A percentile compares a stretch with the other conserved stretches of the same genome.
These are phyloP conservation scores for Aspergillus jensenii DNA, from an alignment of 2,329 filamentous ascomycete genomes.

Conservation along the genomic window DNA sequence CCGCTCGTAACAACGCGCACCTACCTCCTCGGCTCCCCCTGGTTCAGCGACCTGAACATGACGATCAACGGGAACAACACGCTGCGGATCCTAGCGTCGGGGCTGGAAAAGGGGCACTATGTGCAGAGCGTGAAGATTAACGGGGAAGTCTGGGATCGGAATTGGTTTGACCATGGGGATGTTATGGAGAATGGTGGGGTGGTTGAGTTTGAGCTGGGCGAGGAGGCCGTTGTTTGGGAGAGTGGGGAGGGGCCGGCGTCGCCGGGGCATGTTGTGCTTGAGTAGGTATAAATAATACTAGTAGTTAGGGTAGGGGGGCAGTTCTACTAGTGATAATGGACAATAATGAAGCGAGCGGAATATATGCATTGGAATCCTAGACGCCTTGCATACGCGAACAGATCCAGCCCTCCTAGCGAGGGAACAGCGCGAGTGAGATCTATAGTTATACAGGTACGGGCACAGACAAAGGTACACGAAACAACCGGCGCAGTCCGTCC, in stretches of 20 bases:
- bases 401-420: neutral
- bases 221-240: conserved; percentile 47
- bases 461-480: too few species aligned
- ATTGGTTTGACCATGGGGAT: conserved; percentile 58
- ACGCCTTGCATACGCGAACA: conserved; percentile 1
- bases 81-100: conserved; percentile 49
- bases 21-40: conserved; percentile 49
- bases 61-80: conserved; percentile 30
- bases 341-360: neutral
- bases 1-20: conserved; percentile 50
- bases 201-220: conserved; percentile 49
- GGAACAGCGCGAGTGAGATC: neutral
- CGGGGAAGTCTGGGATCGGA: conserved; percentile 51
- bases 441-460: neutral
- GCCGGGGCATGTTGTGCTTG: conserved; percentile 38
- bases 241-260: conserved; percentile 53
- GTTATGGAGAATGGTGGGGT: conserved; percentile 41
- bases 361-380: neutral
- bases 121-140: conserved; percentile 57
- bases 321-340: neutral
- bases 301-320: neutral
- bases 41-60: conserved; percentile 43
- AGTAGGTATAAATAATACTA: neutral
- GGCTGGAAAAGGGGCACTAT: conserved; percentile 49
- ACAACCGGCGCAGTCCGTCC: neutral